Conservation (phyloP, 1,284 basidiomycete species). For the Papiliotrema terrestris region DNA sequence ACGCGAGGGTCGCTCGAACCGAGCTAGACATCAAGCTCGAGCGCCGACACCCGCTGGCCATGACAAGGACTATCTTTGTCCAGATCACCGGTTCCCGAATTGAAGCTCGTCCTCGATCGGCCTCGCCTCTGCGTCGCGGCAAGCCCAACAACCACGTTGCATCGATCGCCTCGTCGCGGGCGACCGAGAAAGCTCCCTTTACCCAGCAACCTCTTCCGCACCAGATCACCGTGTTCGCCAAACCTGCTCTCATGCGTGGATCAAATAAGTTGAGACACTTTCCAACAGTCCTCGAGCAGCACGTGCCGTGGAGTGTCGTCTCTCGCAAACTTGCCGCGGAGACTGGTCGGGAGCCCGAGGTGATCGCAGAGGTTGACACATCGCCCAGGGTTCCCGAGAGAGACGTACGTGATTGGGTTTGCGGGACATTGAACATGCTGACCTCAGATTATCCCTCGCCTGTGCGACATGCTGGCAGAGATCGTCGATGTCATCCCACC, state of each 20-base stretch:
- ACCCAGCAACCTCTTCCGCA: slow-evolving; percentile 2
- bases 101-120: slow-evolving; percentile 18
- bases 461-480: slow-evolving; percentile 33
- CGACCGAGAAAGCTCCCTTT: neutral
- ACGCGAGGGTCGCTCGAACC: neutral
- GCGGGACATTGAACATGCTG: neutral
- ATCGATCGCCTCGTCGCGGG: neutral
- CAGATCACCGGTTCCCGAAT: slow-evolving; percentile 22
- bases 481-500: slow-evolving; percentile 20
- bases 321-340: neutral
- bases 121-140: slow-evolving; percentile 4
- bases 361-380: slow-evolving; percentile 8
- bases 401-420: neutral
- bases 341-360: slow-evolving; percentile 8
- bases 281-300: slow-evolving; percentile 3
- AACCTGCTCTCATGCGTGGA: neutral
- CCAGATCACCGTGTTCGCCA: neutral
- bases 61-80: slow-evolving; percentile 20
- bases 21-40: slow-evolving; percentile 14
- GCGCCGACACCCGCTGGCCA: slow-evolving; percentile 1
- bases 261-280: neutral
- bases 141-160: neutral
- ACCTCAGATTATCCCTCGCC: slow-evolving; percentile 26
- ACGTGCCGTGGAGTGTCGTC: neutral
- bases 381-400: neutral